Evolutionary conservation across 495 filamentous ascomycete species (phyloP).

Genomic region (Penicillium parvum): DNA sequence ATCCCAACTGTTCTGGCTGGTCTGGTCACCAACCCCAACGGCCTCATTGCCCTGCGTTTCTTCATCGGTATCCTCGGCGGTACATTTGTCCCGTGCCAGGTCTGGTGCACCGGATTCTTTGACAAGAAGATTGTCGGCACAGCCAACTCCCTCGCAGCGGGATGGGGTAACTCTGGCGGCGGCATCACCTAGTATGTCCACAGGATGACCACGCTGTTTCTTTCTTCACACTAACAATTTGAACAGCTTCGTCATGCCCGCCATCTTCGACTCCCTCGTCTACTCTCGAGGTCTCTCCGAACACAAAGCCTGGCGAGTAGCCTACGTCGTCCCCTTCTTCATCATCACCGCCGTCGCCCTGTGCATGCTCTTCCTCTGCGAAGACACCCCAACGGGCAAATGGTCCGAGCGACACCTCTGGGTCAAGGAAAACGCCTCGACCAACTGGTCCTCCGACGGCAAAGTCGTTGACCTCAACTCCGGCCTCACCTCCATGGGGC

Average conservation of each 20-base stretch:
- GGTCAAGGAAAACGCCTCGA: slow-evolving; percentile 19
- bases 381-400: slow-evolving; percentile 80
- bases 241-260: slow-evolving; percentile 85
- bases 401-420: slow-evolving; percentile 69
- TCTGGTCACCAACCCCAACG: slow-evolving; percentile 60
- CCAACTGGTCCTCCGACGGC: slow-evolving; percentile 35
- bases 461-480: slow-evolving; percentile 52
- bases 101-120: slow-evolving; percentile 94
- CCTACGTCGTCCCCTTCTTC: slow-evolving; percentile 80
- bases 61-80: slow-evolving; percentile 92
- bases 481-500: slow-evolving; percentile 27
- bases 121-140: slow-evolving; percentile 94
- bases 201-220: neutral
- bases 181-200: slow-evolving; percentile 62
- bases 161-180: slow-evolving; percentile 86
- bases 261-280: slow-evolving; percentile 80
- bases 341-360: slow-evolving; percentile 64
- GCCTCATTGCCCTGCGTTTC: slow-evolving; percentile 77
- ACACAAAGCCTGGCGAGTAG: slow-evolving; percentile 76
- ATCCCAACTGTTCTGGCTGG: slow-evolving; percentile 84
- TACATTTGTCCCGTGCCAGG: slow-evolving; percentile 89
- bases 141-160: slow-evolving; percentile 81
- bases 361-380: slow-evolving; percentile 65
- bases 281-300: slow-evolving; percentile 48
- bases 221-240: neutral